Conservation (phyloP, 2,329 filamentous ascomycete genomes). For the Lecanicillium sp. region DNA sequence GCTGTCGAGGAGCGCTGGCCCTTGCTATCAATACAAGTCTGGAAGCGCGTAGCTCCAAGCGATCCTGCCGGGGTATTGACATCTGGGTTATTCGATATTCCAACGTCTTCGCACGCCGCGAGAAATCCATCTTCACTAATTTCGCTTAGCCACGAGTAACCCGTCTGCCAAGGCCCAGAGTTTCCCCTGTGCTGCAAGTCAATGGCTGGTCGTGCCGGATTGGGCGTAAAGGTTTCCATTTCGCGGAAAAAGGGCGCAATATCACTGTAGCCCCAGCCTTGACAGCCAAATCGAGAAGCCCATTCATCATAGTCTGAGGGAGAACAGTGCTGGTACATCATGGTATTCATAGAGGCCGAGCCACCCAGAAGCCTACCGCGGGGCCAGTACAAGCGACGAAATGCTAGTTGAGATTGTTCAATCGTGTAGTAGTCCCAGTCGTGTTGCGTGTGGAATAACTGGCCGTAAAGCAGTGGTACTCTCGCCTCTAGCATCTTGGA, state of each 20-base stretch:
- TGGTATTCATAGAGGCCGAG: constrained; percentile 14
- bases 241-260: constrained; percentile 10
- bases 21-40: constrained; percentile 10
- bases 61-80: constrained; percentile 8
- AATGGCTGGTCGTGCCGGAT: constrained; percentile 8
- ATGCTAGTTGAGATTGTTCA: constrained; percentile 10
- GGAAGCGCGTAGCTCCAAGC: constrained; percentile 8
- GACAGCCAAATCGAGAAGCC: constrained; percentile 10
- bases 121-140: constrained; percentile 10
- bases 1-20: constrained; percentile 10
- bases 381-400: constrained; percentile 13
- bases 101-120: constrained; percentile 6
- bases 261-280: constrained; percentile 12
- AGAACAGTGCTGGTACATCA: constrained; percentile 14
- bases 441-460: constrained; percentile 10
- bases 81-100: constrained; percentile 6
- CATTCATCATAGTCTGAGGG: constrained; percentile 12
- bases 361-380: constrained; percentile 14
- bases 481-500: constrained; percentile 9
- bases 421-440: constrained; percentile 16
- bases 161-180: constrained; percentile 9
- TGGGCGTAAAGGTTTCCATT: constrained; percentile 12
- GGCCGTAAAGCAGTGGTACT: constrained; percentile 10
- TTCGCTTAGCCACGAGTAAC: constrained; percentile 7
- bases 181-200: constrained; percentile 4